Evolutionary conservation across 2,329 filamentous ascomycete genomes (phyloP), one percentile per base, ranked within the genome.

Genomic region (Septoria linicola): DNA sequence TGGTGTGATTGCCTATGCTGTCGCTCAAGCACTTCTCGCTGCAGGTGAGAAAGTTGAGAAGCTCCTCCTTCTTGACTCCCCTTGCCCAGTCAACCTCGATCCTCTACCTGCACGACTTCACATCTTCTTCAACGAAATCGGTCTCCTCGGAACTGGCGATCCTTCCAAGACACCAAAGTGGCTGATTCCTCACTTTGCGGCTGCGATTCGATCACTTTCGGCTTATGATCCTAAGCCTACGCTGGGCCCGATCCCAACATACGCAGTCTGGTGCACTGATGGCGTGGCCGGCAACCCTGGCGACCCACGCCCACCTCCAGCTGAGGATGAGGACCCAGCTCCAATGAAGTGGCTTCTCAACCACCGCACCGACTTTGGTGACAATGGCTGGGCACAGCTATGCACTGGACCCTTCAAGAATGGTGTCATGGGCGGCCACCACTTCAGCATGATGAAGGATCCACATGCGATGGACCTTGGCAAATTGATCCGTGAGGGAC

Each of bases 371-470:
- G 84, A 88, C 68, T 89, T 89, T 66, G 78, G 79, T 2, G 78
- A 82, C 51, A 87, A 88, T 66, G 77, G 82, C 16, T 88, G 84
- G 83, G 83, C 82, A 21, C 80, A 85, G 67, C 82, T 83, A 35
- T 70, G 87, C 32, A 80, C 82, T 45, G 64, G 72, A 42, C 70
- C 77, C 47, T 85, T 82, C 69, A 83, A 87, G 71, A 74, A 75
- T 58, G 77, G 77, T 48, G 81, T 85, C 63, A 85, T 87, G 81
- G 80, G 80, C 13, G 85, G 84, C 2, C 86, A 88, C 63, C 85
- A 88, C 70, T 88, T 89, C 71, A 82, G 78, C 16, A 88, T 88
- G 84, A 88, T 89, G 83, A 82, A 85, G 67, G 82, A 81, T 23
- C 68, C 68, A n/a, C 62, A 66, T 41, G 66, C 67, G 13, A 58